Base-by-base conservation (phyloP, 2,329 filamentous ascomycete genomes). In the Didymella arachidicola region DNA sequence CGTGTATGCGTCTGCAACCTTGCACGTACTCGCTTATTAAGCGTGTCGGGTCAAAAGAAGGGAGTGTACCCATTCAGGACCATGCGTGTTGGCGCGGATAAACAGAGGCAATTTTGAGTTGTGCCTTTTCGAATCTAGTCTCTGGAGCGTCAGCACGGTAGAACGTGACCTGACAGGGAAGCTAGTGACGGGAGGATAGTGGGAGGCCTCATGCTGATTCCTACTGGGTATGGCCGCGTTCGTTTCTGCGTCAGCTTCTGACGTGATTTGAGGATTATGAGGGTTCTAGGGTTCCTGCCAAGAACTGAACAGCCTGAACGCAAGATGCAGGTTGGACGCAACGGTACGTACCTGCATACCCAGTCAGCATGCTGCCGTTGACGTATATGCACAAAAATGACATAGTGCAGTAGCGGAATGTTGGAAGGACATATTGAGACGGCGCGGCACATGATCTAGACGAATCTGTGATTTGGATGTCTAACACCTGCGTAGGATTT, bases 401-500 rank as follows among this genome's bases (percentile, higher is more conserved):
- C 39, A 36, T 39, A 44, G 50, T 39, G 32, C 38, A n/a, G 19
- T 32, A 45, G 30, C 39, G 39, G 32, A 18, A 32, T 45, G 34
- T 44, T 22, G 41, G 34, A 42, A 16, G 12, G 49, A 25, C n/a
- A 50, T n/a, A n/a, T 26, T 26, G 27, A 32, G 30, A 22, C 7
- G 16, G 25, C 4, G 25, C 7, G 10, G 39, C 16, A 38, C 12
- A 19, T 38, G 34, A 6, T 16, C 26, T 42, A 5, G 25, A 11
- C n/a, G 19, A 43, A 26, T 12, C 41, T 46, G 26, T 50, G 12
- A 26, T 46, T 50, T 41, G 30, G 2, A 14, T 53, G 45, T 59
- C 56, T 42, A 59, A 50, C 18, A 59, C 56, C 56, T 53, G 27
- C 27, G 22, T 59, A 59, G 56, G 56, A 41, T 59, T 59, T 59